Evolutionary conservation across 2,329 filamentous ascomycete genomes (phyloP).

Genomic region (Cercospora citrullina): DNA sequence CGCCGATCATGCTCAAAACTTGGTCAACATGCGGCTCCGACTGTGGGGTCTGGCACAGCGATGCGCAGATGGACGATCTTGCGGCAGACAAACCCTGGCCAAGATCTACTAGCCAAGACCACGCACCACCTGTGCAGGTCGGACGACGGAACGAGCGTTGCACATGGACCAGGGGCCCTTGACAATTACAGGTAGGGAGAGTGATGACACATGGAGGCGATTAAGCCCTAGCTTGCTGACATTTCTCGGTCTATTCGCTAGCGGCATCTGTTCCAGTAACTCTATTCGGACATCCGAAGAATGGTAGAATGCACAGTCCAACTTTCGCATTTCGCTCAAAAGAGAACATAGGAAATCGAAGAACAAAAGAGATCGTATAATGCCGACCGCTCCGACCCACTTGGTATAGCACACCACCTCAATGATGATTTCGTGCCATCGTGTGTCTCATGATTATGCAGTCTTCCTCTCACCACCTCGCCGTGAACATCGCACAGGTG

Average conservation of each 20-base stretch:
- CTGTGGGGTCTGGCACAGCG: background rate
- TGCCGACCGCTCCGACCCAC: background rate
- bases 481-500: background rate
- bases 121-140: conserved; percentile 7
- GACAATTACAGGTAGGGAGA: background rate
- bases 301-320: background rate
- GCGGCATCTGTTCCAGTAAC: background rate
- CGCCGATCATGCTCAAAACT: background rate
- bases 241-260: conserved; percentile 1
- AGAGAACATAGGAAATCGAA: background rate
- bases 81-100: background rate
- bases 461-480: background rate
- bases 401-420: conserved; percentile 8
- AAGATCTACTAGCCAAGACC: background rate
- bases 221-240: conserved; percentile 1
- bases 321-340: background rate
- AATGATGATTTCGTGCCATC: background rate
- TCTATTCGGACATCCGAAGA: conserved; percentile 8
- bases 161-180: conserved; percentile 1
- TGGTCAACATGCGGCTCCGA: background rate
- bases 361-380: conserved; percentile 2
- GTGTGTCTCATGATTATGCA: conserved; percentile 4
- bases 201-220: conserved; percentile 1
- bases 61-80: background rate
- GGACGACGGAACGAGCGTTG: background rate